A percentile compares a stretch with the other conserved stretches of the same genome.
Conservation (phyloP, 495 filamentous ascomycete genomes). For the Annulohypoxylon bovei region DNA sequence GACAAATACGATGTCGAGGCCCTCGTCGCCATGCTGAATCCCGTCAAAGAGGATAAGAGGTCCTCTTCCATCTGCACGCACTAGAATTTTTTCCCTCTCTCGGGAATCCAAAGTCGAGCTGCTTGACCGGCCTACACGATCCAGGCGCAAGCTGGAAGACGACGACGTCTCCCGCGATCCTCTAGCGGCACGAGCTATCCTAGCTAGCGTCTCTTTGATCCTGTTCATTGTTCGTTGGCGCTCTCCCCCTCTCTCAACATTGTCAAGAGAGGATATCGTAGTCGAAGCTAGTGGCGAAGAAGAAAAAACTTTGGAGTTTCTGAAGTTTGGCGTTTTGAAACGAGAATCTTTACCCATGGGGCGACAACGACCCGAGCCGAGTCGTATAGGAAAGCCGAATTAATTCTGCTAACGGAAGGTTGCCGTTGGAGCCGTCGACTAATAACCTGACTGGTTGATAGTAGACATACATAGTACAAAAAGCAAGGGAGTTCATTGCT, state of each 20-base stretch:
- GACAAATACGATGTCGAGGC: slow-evolving; percentile 48
- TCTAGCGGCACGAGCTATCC: slow-evolving; percentile 44
- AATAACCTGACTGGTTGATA: slow-evolving; percentile 24
- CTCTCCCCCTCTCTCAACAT: slow-evolving; percentile 29
- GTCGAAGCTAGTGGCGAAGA: neutral
- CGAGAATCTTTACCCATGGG: slow-evolving; percentile 18
- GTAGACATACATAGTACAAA: slow-evolving; percentile 27
- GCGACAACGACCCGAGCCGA: slow-evolving; percentile 35
- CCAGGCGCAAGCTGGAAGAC: slow-evolving; percentile 38
- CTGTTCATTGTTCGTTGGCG: slow-evolving; percentile 46
- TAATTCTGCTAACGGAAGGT: slow-evolving; percentile 35
- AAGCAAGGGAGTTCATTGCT: slow-evolving; percentile 11
- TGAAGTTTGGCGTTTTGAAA: slow-evolving; percentile 30
- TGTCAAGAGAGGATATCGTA: slow-evolving; percentile 8
- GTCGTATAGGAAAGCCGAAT: slow-evolving; percentile 6
- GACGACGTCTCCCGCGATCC: slow-evolving; percentile 33
- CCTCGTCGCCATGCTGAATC: slow-evolving; percentile 37
- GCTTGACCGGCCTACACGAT: slow-evolving; percentile 45
- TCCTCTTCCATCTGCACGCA: slow-evolving; percentile 43
- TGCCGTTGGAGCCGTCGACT: slow-evolving; percentile 39
- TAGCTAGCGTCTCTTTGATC: slow-evolving; percentile 49
- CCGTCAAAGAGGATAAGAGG: slow-evolving; percentile 43
- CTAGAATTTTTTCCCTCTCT: slow-evolving; percentile 35
- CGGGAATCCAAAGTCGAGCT: slow-evolving; percentile 45
- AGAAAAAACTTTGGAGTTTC: slow-evolving; percentile 7